Conservation (phyloP, 108 stramenopile genomes). For the Bacterosira constricta region DNA sequence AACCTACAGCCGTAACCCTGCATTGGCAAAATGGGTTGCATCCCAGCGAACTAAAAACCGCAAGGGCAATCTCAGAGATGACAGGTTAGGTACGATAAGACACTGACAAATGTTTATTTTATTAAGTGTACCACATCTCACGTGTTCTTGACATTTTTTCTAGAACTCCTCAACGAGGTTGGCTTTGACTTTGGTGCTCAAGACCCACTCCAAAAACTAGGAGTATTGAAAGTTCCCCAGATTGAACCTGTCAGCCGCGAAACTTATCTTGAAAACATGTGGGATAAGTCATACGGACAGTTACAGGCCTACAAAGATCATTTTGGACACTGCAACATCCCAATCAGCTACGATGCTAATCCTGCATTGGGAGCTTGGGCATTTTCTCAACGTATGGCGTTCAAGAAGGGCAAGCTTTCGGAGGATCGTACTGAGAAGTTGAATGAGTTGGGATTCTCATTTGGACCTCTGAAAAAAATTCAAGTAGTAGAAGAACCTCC, state of each 20-base stretch:
- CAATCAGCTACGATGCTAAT: slow-evolving; percentile 19
- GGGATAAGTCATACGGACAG: slow-evolving; percentile 14
- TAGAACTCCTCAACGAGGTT: neutral
- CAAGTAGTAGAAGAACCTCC: too few species aligned
- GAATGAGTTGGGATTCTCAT: slow-evolving; percentile 11
- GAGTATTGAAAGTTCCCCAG: too few species aligned
- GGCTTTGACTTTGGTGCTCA: neutral
- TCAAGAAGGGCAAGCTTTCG: slow-evolving; percentile 35
- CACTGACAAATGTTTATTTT: too few species aligned
- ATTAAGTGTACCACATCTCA: too few species aligned
- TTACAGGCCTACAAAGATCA: slow-evolving; percentile 1
- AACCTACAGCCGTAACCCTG: neutral
- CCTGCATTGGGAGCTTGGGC: slow-evolving; percentile 37
- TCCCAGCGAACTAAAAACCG: neutral
- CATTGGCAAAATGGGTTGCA: neutral
- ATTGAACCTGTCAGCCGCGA: neutral
- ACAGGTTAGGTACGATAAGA: too few species aligned
- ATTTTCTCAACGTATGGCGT: slow-evolving; percentile 16
- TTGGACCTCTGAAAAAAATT: too few species aligned
- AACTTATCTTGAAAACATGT: slow-evolving; percentile 3
- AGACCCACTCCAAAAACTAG: neutral
- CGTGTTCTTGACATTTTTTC: too few species aligned
- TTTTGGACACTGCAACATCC: slow-evolving; percentile 17
- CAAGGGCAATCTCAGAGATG: slow-evolving; percentile 2
- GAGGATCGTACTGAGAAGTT: slow-evolving; percentile 15